phyloP scores from a whole-genome alignment of 2,329 filamentous ascomycete genomes.

The Coniochaeta sp. region DNA sequence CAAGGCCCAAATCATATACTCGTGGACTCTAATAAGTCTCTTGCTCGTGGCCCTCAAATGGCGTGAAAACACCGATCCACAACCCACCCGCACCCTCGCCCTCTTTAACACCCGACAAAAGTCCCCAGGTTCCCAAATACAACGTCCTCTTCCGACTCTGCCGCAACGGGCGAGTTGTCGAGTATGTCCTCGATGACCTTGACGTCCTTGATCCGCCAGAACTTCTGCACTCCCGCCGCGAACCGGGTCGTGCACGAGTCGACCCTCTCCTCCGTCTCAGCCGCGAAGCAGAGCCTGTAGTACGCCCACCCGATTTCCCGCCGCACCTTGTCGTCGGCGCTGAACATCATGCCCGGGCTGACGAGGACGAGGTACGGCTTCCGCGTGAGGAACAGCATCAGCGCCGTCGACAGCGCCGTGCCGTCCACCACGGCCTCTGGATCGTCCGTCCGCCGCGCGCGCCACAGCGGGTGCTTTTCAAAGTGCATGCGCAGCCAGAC shows the following conservation, averaged over 20 bases:
- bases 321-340: slow-evolving; percentile 53
- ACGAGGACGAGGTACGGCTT: slow-evolving; percentile 65
- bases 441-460: slow-evolving; percentile 19
- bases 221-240: slow-evolving; percentile 60
- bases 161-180: slow-evolving; percentile 19
- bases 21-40: neutral
- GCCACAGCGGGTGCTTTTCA: slow-evolving; percentile 63
- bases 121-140: neutral
- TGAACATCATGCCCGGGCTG: slow-evolving; percentile 67
- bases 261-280: slow-evolving; percentile 66
- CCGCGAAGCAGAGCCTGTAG: slow-evolving; percentile 77
- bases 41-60: neutral
- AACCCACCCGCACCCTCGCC: neutral
- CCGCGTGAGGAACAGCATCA: slow-evolving; percentile 65
- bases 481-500: slow-evolving; percentile 73
- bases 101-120: neutral
- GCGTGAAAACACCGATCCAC: too few species aligned
- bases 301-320: slow-evolving; percentile 60
- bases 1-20: neutral
- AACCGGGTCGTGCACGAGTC: slow-evolving; percentile 55
- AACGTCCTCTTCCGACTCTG: neutral
- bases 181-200: slow-evolving; percentile 58
- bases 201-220: slow-evolving; percentile 68
- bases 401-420: slow-evolving; percentile 50
- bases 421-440: slow-evolving; percentile 35